Conservation (phyloP, 495 filamentous ascomycete genomes). For the Trichocladium uniseriatum region DNA sequence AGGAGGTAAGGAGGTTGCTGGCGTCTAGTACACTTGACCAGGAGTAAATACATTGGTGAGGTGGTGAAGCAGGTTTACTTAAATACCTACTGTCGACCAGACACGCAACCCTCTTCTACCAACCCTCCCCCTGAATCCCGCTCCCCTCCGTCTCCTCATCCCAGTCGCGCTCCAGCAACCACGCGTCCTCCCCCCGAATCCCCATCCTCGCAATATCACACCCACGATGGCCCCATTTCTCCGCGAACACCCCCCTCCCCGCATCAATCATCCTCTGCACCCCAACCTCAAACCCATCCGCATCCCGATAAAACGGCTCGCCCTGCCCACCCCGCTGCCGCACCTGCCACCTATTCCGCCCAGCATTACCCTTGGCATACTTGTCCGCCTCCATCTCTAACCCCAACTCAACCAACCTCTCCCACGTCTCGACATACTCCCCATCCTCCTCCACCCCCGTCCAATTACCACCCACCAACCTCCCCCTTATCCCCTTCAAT, state of each 20-base stretch:
- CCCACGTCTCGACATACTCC: constrained; percentile 28
- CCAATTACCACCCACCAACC: constrained; percentile 24
- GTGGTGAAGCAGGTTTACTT: no score
- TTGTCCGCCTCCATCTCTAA: constrained; percentile 30
- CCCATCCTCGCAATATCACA: constrained; percentile 21
- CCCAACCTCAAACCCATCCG: constrained; percentile 44
- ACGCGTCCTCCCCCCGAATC: constrained; percentile 27
- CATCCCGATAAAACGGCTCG: constrained; percentile 49
- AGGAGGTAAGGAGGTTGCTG: no score
- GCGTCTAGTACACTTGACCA: no score
- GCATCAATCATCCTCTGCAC: constrained; percentile 41
- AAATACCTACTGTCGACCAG: no score
- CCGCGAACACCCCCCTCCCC: constrained; percentile 41
- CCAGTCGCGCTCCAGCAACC: constrained; percentile 20
- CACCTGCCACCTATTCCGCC: constrained; percentile 45
- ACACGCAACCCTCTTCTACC: no score
- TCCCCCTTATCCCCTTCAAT: constrained; percentile 17
- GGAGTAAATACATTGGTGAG: no score
- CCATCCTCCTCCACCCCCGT: constrained; percentile 16
- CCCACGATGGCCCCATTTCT: constrained; percentile 46
- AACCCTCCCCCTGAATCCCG: constrained; percentile 9
- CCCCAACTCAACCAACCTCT: constrained; percentile 26
- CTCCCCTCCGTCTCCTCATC: constrained; percentile 13
- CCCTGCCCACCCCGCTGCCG: constrained; percentile 45
- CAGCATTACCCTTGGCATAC: constrained; percentile 19